A percentile compares a stretch with the other conserved stretches of the same genome.
Conservation (phyloP, 176 grass and related monocot genomes). For the Tuctoria greenei region DNA sequence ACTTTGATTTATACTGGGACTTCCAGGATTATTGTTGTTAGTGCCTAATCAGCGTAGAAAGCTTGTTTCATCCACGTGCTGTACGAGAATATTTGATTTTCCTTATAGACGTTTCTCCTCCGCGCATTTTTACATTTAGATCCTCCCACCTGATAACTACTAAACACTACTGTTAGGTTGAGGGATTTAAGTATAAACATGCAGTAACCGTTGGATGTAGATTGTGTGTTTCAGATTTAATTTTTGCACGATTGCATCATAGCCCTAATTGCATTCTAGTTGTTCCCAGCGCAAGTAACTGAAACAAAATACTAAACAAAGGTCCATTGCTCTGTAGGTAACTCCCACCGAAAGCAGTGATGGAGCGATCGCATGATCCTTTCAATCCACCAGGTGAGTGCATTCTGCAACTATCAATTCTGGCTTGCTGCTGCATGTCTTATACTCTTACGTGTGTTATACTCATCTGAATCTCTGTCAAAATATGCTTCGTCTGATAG, state of each 20-base stretch:
- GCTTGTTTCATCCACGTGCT: neutral
- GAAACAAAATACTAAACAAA: neutral
- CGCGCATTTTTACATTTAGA: too few species aligned
- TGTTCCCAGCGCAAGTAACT: too few species aligned
- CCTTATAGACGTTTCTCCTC: neutral
- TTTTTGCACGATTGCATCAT: too few species aligned
- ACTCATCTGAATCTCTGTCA: neutral
- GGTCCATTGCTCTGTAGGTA: conserved; percentile 16
- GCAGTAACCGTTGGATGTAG: too few species aligned
- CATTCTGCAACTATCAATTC: neutral
- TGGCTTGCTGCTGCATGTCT: neutral
- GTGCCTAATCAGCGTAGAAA: neutral
- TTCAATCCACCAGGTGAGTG: conserved; percentile 39
- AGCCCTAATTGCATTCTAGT: too few species aligned
- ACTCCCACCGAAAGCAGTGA: conserved; percentile 19
- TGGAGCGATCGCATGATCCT: conserved; percentile 40
- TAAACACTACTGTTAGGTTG: too few species aligned
- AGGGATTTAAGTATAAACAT: too few species aligned
- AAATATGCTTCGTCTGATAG: conserved; percentile 3
- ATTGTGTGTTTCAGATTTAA: too few species aligned
- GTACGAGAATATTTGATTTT: neutral
- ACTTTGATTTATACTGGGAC: neutral
- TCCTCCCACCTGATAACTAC: too few species aligned
- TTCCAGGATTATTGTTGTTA: neutral
- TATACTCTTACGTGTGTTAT: neutral